Evolutionary conservation across 805 yeast species (phyloP).

Genomic region (Torulaspora microellipsoides): DNA sequence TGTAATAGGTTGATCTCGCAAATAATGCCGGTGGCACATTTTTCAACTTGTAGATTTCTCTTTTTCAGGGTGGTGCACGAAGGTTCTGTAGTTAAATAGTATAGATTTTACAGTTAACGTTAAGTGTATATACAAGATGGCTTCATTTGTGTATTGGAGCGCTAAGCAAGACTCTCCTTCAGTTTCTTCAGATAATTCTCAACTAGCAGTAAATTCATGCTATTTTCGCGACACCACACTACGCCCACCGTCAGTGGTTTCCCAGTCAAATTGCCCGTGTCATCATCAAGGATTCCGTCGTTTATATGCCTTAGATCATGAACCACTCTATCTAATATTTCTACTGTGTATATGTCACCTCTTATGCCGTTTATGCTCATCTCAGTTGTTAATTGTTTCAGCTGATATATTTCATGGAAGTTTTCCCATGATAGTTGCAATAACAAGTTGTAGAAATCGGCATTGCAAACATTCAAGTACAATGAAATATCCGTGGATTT

Average conservation of each 20-base stretch:
- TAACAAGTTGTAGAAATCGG: conserved; percentile 31
- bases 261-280: conserved; percentile 2
- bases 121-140: no score
- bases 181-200: conserved; percentile 23
- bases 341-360: conserved; percentile 31
- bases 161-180: conserved; percentile 17
- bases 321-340: conserved; percentile 20
- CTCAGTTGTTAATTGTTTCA: conserved; percentile 23
- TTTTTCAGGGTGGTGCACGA: no score
- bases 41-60: no score
- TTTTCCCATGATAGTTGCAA: conserved; percentile 30
- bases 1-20: no score
- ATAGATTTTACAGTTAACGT: no score
- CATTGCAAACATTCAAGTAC: conserved; percentile 30
- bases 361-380: conserved; percentile 33
- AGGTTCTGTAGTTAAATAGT: no score
- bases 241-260: conserved; percentile 13
- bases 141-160: no score
- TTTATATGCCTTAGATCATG: conserved; percentile 19
- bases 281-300: conserved; percentile 24
- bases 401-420: conserved; percentile 22
- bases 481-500: conserved; percentile 23
- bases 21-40: no score
- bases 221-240: conserved; percentile 28
- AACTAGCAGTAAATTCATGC: conserved; percentile 16